Evolutionary conservation across 83 land plant genomes (phyloP), one percentile per base, ranked within the genome.

Genomic region (Thuja plicata): DNA sequence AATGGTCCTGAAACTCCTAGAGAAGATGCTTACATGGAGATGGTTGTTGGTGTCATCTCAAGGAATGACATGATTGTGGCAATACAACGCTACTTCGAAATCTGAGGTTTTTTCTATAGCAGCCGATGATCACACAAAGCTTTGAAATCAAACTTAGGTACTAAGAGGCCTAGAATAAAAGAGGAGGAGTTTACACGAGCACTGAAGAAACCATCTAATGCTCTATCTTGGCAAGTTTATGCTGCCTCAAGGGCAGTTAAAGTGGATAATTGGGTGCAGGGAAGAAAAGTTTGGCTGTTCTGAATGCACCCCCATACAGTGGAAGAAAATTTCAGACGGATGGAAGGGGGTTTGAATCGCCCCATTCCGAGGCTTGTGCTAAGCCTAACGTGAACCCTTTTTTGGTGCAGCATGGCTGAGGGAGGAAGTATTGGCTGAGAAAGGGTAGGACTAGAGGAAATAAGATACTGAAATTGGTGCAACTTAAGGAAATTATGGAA

Each of bases 401-500:
- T n/a, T 97, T 73, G 99, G 97, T 1, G 92, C 87, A 41, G 97
- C 99, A 0, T 82, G 99, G 91, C 99, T 97, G 7, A 93, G 99
- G 73, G 97, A 96, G 91, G 97, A 96, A 85, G 93, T 96, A 5
- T 88, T 97, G 91, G 93, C 93, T 32, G 95, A 97, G 93, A 95
- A 96, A 80, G 96, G 96, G 37, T 88, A 92, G 84, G 97, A 96
- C 89, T 93, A 91, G 94, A 94, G 90, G 91, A 93, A 92, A 90
- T 90, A 94, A 80, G 96, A 95, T 55, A 91, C 93, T 84, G 92
- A 92, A 74, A n/a, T n/a, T n/a, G n/a, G n/a, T n/a, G n/a, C n/a
- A n/a, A n/a, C n/a, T n/a, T n/a, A n/a, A n/a, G n/a, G n/a, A n/a
- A n/a, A n/a, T n/a, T n/a, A n/a, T n/a, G n/a, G n/a, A n/a, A n/a